Evolutionary conservation across 163 green algal species (phyloP).

Genomic region (Smithsoniella earleae): DNA sequence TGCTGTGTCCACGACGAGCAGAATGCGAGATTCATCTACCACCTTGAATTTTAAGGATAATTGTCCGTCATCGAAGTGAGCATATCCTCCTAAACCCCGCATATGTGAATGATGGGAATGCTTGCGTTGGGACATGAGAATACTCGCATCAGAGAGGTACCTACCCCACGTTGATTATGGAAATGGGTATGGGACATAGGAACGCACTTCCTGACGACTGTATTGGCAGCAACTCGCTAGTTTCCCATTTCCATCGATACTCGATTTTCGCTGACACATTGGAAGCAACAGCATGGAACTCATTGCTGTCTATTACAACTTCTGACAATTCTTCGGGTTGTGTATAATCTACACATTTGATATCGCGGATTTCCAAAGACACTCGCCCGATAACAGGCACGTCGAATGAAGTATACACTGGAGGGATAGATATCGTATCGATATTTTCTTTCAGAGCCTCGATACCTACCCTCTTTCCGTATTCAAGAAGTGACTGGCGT

Average conservation of each 20-base stretch:
- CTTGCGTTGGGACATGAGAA: too few species aligned
- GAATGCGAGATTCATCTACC: neutral
- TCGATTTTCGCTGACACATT: neutral
- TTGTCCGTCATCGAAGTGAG: neutral
- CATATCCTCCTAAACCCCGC: too few species aligned
- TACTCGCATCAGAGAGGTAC: too few species aligned
- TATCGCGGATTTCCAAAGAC: neutral
- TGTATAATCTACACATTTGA: neutral
- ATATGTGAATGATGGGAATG: too few species aligned
- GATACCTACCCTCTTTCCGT: neutral
- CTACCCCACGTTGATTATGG: too few species aligned
- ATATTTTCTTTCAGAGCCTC: neutral
- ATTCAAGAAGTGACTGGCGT: neutral
- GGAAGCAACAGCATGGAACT: neutral
- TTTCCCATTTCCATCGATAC: conserved; percentile 4
- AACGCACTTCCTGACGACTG: too few species aligned
- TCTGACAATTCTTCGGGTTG: neutral
- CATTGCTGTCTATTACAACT: neutral
- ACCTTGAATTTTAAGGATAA: neutral
- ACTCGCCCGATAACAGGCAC: neutral
- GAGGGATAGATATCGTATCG: neutral
- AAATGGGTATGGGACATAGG: too few species aligned
- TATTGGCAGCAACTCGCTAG: neutral
- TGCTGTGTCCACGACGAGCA: neutral
- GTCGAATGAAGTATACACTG: neutral